Percentiles rank a stretch among this genome's conserved stretches.
Evolutionary conservation across 148 eudicot genomes (phyloP).

Genomic region (Selenicereus undatus): DNA sequence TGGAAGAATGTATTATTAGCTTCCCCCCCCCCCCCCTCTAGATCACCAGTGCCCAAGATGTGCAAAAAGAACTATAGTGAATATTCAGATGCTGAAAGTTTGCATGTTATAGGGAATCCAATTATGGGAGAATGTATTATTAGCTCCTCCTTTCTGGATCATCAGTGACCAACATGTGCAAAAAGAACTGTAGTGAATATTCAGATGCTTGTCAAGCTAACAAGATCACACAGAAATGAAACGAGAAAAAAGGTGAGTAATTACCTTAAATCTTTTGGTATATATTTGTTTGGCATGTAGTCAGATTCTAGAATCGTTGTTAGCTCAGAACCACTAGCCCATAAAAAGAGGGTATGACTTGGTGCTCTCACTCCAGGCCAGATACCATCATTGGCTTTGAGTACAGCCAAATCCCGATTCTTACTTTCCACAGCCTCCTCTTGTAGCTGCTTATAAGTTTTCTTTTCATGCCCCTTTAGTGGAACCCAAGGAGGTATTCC

Average conservation of each 20-base stretch:
- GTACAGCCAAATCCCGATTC: slow-evolving; percentile 78
- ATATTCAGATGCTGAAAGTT: not conserved
- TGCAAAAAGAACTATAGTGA: too few species aligned
- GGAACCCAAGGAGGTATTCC: slow-evolving; percentile 82
- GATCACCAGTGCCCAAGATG: too few species aligned
- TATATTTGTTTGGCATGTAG: slow-evolving; percentile 85
- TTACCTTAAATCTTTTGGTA: slow-evolving; percentile 78
- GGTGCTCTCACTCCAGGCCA: slow-evolving; percentile 91
- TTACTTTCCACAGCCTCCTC: slow-evolving; percentile 79
- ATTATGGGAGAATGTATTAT: not conserved
- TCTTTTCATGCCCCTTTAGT: slow-evolving; percentile 71
- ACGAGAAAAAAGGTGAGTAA: not conserved
- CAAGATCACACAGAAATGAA: too few species aligned
- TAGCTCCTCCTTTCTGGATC: not conserved
- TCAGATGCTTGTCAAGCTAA: not conserved
- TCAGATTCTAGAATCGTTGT: slow-evolving; percentile 72
- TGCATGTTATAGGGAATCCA: not conserved
- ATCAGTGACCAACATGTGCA: not conserved
- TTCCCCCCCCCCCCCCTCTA: too few species aligned
- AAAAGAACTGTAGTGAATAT: not conserved
- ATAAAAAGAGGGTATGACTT: slow-evolving; percentile 76
- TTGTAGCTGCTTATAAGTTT: slow-evolving; percentile 76
- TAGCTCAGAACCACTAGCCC: slow-evolving; percentile 93
- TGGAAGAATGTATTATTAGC: too few species aligned
- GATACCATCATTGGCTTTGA: slow-evolving; percentile 72